Evolutionary conservation across 177 flowering plant species (phyloP).

Genomic region (Telopea speciosissima): DNA sequence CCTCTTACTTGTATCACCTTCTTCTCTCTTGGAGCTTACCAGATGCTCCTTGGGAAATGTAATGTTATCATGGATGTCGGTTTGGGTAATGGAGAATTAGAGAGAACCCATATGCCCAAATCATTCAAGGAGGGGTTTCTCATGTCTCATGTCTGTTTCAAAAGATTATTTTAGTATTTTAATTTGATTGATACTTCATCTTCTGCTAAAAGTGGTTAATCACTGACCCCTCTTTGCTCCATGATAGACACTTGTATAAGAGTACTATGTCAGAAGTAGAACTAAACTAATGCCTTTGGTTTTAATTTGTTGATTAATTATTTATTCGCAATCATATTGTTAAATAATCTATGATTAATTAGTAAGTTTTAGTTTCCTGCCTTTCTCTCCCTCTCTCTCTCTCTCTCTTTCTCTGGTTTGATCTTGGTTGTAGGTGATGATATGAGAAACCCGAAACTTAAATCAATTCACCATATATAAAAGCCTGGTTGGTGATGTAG

Average conservation of each 20-base stretch:
- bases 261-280: not conserved
- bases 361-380: too few relatives aligned
- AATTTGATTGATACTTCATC: slow-evolving; percentile 3
- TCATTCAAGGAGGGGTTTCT: slow-evolving; percentile 53
- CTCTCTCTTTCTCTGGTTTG: too few relatives aligned
- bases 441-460: not conserved
- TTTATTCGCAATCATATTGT: too few relatives aligned
- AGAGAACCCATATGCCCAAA: slow-evolving; percentile 54
- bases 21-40: not conserved
- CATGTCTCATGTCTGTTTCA: slow-evolving; percentile 9
- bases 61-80: slow-evolving; percentile 43
- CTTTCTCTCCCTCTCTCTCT: too few relatives aligned
- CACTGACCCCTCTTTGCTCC: slow-evolving; percentile 6
- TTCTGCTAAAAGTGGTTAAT: slow-evolving; percentile 4
- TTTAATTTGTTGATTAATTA: not conserved
- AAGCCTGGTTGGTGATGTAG: too few relatives aligned
- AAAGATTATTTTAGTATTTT: slow-evolving; percentile 11
- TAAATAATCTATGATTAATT: too few relatives aligned
- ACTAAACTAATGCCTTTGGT: not conserved
- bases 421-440: too few relatives aligned
- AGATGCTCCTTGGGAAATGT: slow-evolving; percentile 33
- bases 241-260: not conserved
- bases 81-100: slow-evolving; percentile 15
- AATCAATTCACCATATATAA: too few relatives aligned
- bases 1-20: slow-evolving; percentile 34